Conservation (phyloP, 1,139 yeast genomes). For the Yamadazyma pseudoaaseri region DNA sequence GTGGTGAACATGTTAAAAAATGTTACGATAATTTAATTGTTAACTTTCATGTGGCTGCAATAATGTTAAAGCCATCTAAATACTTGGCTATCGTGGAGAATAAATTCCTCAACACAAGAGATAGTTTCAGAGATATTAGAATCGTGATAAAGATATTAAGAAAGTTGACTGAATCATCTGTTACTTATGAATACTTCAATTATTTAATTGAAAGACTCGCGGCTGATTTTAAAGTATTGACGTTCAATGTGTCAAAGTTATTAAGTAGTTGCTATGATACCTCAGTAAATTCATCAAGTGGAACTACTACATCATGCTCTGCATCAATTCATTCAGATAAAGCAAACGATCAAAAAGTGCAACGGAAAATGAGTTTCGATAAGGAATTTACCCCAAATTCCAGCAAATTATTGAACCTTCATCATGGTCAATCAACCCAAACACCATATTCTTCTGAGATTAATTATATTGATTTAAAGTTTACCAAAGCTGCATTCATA, state of each 20-base stretch:
- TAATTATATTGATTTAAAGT: constrained; percentile 11
- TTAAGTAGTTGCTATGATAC: constrained; percentile 23
- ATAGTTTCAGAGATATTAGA: constrained; percentile 29
- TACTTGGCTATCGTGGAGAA: constrained; percentile 26
- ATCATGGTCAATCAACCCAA: constrained; percentile 4
- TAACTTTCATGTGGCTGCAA: constrained; percentile 43
- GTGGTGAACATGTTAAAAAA: constrained; percentile 10
- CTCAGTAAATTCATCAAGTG: constrained; percentile 5
- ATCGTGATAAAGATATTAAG: constrained; percentile 40
- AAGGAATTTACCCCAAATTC: constrained; percentile 12
- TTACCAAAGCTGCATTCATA: constrained; percentile 9
- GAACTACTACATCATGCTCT: constrained; percentile 5
- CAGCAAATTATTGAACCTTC: constrained; percentile 4
- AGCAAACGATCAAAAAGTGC: constrained; percentile 7
- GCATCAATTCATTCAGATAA: constrained; percentile 13
- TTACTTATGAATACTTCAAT: constrained; percentile 22
- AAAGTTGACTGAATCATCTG: constrained; percentile 32
- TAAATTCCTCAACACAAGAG: constrained; percentile 25
- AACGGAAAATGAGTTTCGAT: constrained; percentile 11
- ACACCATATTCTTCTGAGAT: constrained; percentile 4
- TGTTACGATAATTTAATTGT: constrained; percentile 27
- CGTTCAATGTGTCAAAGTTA: constrained; percentile 30
- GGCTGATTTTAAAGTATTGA: constrained; percentile 25
- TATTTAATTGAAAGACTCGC: constrained; percentile 24
- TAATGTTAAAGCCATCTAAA: constrained; percentile 37